Evolutionary conservation across 2,329 filamentous ascomycete genomes (phyloP).

Genomic region (Nemania diffusa): DNA sequence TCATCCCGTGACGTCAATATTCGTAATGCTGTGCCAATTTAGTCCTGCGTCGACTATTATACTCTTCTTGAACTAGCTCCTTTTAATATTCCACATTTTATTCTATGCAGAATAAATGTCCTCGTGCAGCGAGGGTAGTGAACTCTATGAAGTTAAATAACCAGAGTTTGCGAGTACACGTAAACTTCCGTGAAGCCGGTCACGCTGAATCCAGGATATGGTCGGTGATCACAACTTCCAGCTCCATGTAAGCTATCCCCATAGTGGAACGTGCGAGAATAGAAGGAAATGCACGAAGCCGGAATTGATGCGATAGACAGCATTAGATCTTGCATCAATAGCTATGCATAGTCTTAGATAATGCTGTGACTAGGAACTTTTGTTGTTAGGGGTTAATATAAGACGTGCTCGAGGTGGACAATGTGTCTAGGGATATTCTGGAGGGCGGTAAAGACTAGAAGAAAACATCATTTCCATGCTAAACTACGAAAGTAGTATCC

Average conservation of each 20-base stretch:
- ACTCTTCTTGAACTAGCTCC: background rate
- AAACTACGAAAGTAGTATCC: background rate
- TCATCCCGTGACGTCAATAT: background rate
- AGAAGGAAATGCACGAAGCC: conserved; percentile 9
- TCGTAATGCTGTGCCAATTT: background rate
- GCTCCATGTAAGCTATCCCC: background rate
- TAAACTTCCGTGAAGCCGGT: background rate
- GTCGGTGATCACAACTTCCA: background rate
- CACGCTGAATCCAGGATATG: conserved; percentile 1
- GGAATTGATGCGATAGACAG: conserved; percentile 16
- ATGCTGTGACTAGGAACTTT: background rate
- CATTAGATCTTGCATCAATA: conserved; percentile 32
- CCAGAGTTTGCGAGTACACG: background rate
- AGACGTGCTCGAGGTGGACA: conserved; percentile 12
- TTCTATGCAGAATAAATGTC: background rate
- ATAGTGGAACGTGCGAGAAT: conserved; percentile 12
- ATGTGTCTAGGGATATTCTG: background rate
- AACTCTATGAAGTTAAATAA: background rate
- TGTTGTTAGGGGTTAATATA: background rate
- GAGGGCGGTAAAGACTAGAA: background rate
- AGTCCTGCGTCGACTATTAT: background rate
- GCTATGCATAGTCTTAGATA: conserved; percentile 19
- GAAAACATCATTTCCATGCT: background rate
- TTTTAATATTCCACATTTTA: background rate
- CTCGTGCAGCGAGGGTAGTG: background rate